Base-by-base conservation (phyloP, 768 basidiomycete genomes). In the Hysterangium stoloniferum region DNA sequence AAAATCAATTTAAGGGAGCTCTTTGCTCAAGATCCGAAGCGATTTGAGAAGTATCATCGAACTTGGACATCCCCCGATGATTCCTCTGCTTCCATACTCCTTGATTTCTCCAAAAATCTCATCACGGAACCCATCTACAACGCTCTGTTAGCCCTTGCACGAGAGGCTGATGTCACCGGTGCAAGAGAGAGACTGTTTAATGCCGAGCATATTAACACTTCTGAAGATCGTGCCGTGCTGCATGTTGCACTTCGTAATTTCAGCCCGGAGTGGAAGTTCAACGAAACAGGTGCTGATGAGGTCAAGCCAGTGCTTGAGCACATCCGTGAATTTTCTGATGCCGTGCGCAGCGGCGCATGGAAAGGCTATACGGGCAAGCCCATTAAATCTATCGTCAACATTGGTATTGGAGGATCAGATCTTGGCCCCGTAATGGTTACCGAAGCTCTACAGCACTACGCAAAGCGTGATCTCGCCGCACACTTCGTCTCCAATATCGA, bases 391-490 rank as follows among this genome's bases (percentile, higher is more conserved):
- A 83, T 99, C 68, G 93, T 99, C 64, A 98, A 98, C 72, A 96
- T 99, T 59, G 96, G 96, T 54, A 99, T 99, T 64, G 96, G 96
- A 49, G 96, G 96, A 45, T 96, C 93, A 31, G 96, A 99, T 66
- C 74, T 99, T 46, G 95, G 95, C 15, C 96, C 95, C 13, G 94
- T 97, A 60, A 99, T 99, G 96, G 94, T 97, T 53, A 94, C 91
- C 9, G 96, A 98, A 71, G 95, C 93, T 4, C 81, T 98, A 68
- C 96, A 94, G 71, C 69, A 82, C 5, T 99, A 96, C 74, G 72
- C 86, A 42, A 86, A 97, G 68, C 82, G 90, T 57, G 89, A 91
- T 66, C 74, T 98, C 50, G 82, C 76, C 38, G 80, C 82, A 24
- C 78, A 86, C 68, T 99, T 99, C 61, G 89, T 97, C 17, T 91